Conservation (phyloP, 2,329 filamentous ascomycete genomes). For the Podosphaera xanthii region DNA sequence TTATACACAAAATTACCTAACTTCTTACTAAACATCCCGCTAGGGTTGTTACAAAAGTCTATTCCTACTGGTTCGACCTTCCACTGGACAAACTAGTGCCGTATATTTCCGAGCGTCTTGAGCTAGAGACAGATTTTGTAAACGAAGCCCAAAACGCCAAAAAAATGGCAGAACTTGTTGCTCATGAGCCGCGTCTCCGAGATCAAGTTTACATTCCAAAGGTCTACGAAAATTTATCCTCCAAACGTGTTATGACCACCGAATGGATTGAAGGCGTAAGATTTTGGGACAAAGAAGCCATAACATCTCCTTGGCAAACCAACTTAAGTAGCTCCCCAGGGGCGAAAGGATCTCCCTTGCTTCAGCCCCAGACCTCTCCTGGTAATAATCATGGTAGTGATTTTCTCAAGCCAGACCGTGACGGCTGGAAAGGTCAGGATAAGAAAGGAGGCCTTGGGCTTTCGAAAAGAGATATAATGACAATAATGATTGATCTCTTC, state of each 20-base stretch:
- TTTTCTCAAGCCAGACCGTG: conserved; percentile 57
- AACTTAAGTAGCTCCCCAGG: conserved; percentile 59
- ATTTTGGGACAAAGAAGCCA: conserved; percentile 73
- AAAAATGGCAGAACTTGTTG: conserved; percentile 57
- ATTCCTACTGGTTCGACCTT: conserved; percentile 77
- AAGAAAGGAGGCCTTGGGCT: conserved; percentile 66
- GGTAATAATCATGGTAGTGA: conserved; percentile 27
- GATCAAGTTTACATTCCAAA: conserved; percentile 72
- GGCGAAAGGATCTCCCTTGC: conserved; percentile 40
- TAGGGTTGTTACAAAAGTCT: conserved; percentile 58
- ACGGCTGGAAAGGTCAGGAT: conserved; percentile 48
- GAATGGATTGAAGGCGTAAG: conserved; percentile 95
- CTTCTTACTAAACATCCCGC: conserved; percentile 2
- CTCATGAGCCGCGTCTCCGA: conserved; percentile 49
- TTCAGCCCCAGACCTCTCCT: conserved; percentile 12
- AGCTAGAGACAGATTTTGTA: conserved; percentile 82
- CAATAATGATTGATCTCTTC: conserved; percentile 88
- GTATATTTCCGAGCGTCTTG: conserved; percentile 77
- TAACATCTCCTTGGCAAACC: conserved; percentile 57
- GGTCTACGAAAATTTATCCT: conserved; percentile 63
- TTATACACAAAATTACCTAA: neutral
- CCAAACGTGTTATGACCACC: conserved; percentile 67
- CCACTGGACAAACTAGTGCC: conserved; percentile 78
- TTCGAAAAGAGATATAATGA: conserved; percentile 71
- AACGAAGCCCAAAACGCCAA: conserved; percentile 80